Evolutionary conservation across 306 rosid species (phyloP), one percentile per base, ranked within the genome.

Genomic region (Fragaria nilgerrensis): DNA sequence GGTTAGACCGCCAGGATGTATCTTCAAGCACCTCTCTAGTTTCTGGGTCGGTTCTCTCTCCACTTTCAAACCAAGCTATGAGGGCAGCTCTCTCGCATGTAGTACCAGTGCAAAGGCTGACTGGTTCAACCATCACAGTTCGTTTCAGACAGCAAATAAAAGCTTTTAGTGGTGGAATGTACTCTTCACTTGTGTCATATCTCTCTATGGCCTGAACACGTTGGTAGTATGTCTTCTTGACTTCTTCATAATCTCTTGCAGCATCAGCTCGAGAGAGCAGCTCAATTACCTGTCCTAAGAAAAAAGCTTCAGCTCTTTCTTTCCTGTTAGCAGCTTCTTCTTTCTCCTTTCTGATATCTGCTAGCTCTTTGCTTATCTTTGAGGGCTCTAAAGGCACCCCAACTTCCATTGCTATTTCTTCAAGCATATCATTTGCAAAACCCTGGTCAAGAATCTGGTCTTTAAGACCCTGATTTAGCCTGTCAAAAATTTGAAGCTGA

Each of bases 341-440:
- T 69, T 89, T 90, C 70, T 92, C 97, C 83, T 55, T 89, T 83
- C 85, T 85, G 82, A 92, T 77, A 86, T 92, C 85, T 34, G 88
- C 93, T 55, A 92, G 77, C 88, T 92, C 97, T 77, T 87, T 90
- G 84, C 96, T 75, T 81, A 92, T 92, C 89, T 82, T 89, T 0
- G 87, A 83, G n/a, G 97, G 96, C 70, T 89, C 96, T 39, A 92
- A 79, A 0, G 94, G 94, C 53, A 92, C 96, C n/a, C 97, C 97
- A 81, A 90, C 97, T 13, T 85, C 97, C 75, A 65, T 87, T 1
- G 97, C 96, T 67, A 92, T 87, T 79, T 85, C 85, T 67, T 86
- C 91, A 22, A 90, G 88, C 77, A 92, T 89, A 76, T 80, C 83
- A 77, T 92, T 92, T 14, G 97, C 97, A 39, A 92, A 90, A 86